These are phyloP conservation scores for Lumnitzera racemosa DNA, from an alignment of 345 rosid genomes.

Conservation along the genomic window DNA sequence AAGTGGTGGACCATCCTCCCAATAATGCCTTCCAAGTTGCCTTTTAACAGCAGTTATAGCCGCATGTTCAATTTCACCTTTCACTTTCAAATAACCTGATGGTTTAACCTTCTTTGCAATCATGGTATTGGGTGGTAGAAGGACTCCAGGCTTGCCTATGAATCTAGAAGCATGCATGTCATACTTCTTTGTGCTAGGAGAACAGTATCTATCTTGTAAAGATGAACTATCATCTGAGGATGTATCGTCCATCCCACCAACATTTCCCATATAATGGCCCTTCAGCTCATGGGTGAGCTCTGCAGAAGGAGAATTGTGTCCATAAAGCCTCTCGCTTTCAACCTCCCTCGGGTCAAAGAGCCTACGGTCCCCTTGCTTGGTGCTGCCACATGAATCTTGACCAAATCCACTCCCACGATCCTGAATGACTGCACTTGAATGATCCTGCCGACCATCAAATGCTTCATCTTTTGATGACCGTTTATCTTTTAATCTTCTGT, in stretches of 20 bases:
- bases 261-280: slow-evolving; percentile 28
- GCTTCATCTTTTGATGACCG: slow-evolving; percentile 51
- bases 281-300: slow-evolving; percentile 30
- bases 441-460: slow-evolving; percentile 63
- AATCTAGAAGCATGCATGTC: slow-evolving; percentile 28
- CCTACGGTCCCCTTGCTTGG: slow-evolving; percentile 63
- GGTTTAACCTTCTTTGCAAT: slow-evolving; percentile 43
- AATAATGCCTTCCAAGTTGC: slow-evolving; percentile 74
- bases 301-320: slow-evolving; percentile 28
- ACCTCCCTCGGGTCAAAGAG: slow-evolving; percentile 70
- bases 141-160: slow-evolving; percentile 25
- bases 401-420: slow-evolving; percentile 76
- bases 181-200: slow-evolving; percentile 31
- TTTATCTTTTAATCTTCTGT: slow-evolving; percentile 86
- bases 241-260: slow-evolving; percentile 46
- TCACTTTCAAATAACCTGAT: slow-evolving; percentile 81
- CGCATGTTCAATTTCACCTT: slow-evolving; percentile 58
- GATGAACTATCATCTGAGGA: slow-evolving; percentile 70
- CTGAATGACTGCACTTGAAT: slow-evolving; percentile 69
- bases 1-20: slow-evolving; percentile 76
- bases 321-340: slow-evolving; percentile 62
- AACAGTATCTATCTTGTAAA: slow-evolving; percentile 41
- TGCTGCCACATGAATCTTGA: slow-evolving; percentile 97
- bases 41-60: slow-evolving; percentile 75
- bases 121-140: slow-evolving; percentile 18